A percentile compares a stretch with the other conserved stretches of the same genome.
phyloP scores from a whole-genome alignment of 179 eudicot species.

The Beta corolliflora region DNA sequence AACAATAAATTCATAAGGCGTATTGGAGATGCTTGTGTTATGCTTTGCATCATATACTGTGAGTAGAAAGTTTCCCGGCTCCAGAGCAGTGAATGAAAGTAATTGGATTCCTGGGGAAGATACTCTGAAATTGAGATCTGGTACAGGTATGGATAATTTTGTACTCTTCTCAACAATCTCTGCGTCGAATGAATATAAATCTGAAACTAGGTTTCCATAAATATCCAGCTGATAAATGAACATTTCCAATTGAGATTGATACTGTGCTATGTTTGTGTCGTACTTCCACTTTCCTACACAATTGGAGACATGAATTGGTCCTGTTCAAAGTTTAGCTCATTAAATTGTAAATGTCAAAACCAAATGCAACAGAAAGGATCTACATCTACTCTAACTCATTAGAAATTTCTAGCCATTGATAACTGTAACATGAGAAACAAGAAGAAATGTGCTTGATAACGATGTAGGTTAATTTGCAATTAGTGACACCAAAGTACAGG shows the following conservation, averaged over 20 bases:
- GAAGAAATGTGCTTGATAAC: background rate
- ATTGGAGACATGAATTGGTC: slow-evolving; percentile 59
- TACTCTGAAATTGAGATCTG: slow-evolving; percentile 61
- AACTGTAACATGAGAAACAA: background rate
- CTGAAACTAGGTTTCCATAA: slow-evolving; percentile 70
- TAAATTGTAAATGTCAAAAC: background rate
- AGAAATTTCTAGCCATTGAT: background rate
- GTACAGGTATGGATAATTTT: slow-evolving; percentile 70
- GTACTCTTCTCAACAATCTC: slow-evolving; percentile 72
- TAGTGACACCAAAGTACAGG: no score
- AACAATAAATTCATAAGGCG: slow-evolving; percentile 74
- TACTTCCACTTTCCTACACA: slow-evolving; percentile 68
- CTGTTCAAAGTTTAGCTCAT: slow-evolving; percentile 39
- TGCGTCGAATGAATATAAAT: slow-evolving; percentile 65
- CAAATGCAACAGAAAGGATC: background rate
- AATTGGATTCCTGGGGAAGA: slow-evolving; percentile 59
- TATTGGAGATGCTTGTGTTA: slow-evolving; percentile 54
- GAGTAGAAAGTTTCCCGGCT: slow-evolving; percentile 81
- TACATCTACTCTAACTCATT: background rate
- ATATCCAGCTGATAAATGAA: slow-evolving; percentile 69
- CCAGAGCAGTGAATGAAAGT: slow-evolving; percentile 65
- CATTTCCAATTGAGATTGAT: slow-evolving; percentile 64
- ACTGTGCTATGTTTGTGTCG: slow-evolving; percentile 58
- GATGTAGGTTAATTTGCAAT: no score
- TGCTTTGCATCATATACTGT: slow-evolving; percentile 62